These are phyloP conservation scores for Penicillium sp. DNA, from an alignment of 2,329 filamentous ascomycete species.

Conservation along the genomic window DNA sequence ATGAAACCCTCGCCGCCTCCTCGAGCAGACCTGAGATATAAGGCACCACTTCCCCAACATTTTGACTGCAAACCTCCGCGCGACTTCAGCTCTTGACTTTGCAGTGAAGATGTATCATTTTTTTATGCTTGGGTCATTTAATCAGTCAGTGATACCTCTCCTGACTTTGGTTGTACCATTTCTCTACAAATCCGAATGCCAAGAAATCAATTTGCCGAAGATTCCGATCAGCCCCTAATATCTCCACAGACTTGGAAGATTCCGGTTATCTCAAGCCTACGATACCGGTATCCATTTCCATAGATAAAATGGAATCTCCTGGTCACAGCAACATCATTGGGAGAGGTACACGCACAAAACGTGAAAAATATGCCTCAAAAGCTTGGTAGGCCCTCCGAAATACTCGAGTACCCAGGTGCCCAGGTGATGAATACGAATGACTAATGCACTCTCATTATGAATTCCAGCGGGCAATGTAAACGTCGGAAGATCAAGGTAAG, in stretches of 20 bases:
- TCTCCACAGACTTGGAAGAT: neutral
- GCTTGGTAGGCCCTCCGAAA: conserved; percentile 19
- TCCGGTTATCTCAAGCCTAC: neutral
- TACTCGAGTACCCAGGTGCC: neutral
- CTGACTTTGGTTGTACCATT: neutral
- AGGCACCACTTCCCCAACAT: too few species aligned
- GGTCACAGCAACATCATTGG: neutral
- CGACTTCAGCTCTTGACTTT: too few species aligned
- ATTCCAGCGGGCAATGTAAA: conserved; percentile 17
- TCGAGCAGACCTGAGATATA: too few species aligned
- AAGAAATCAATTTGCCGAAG: neutral
- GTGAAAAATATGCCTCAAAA: conserved; percentile 22
- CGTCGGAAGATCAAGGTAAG: conserved; percentile 24
- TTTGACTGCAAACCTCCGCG: too few species aligned
- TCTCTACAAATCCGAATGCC: neutral
- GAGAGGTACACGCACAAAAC: conserved; percentile 6
- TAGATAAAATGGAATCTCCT: neutral
- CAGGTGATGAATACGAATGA: neutral
- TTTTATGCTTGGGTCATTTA: too few species aligned
- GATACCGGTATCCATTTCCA: neutral
- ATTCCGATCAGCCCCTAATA: neutral
- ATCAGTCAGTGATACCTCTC: too few species aligned
- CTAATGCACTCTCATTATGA: neutral
- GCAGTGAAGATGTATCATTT: too few species aligned
- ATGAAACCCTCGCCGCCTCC: too few species aligned